Evolutionary conservation across 495 filamentous ascomycete species (phyloP).

Genomic region (Xylaria longipes): DNA sequence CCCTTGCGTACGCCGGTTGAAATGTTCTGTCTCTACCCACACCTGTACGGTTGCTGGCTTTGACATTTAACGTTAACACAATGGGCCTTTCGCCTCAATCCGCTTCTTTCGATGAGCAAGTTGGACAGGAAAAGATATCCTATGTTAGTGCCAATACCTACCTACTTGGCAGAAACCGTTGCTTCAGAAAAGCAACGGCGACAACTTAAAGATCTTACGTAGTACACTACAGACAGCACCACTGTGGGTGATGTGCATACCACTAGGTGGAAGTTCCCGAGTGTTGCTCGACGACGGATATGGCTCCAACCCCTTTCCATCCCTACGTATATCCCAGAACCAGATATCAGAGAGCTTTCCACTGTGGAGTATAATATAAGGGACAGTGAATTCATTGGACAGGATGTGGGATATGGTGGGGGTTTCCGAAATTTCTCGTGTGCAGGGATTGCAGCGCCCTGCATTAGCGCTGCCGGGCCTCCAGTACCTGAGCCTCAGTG

Average conservation of each 20-base stretch:
- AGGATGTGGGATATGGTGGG: neutral
- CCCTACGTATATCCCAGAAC: constrained; percentile 13
- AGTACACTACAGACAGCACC: too few relatives aligned
- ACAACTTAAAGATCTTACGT: neutral
- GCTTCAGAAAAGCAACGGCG: constrained; percentile 1
- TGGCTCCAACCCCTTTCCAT: constrained; percentile 16
- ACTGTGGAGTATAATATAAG: constrained; percentile 20
- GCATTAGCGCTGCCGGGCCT: constrained; percentile 26
- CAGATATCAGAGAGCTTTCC: neutral
- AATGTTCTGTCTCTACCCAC: neutral
- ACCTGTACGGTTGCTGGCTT: neutral
- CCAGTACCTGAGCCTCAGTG: constrained; percentile 4
- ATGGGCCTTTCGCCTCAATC: neutral
- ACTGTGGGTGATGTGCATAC: neutral
- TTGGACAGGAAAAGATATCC: neutral
- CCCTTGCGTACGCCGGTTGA: neutral
- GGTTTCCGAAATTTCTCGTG: constrained; percentile 21
- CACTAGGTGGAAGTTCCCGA: neutral
- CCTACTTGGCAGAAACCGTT: neutral
- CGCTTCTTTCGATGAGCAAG: neutral
- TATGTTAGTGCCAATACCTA: neutral
- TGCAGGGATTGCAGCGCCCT: constrained; percentile 25
- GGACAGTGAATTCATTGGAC: constrained; percentile 2
- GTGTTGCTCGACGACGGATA: neutral
- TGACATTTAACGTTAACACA: neutral